Conservation (phyloP, 2,329 filamentous ascomycete genomes). For the Stachybotrys chlorohalonatus region DNA sequence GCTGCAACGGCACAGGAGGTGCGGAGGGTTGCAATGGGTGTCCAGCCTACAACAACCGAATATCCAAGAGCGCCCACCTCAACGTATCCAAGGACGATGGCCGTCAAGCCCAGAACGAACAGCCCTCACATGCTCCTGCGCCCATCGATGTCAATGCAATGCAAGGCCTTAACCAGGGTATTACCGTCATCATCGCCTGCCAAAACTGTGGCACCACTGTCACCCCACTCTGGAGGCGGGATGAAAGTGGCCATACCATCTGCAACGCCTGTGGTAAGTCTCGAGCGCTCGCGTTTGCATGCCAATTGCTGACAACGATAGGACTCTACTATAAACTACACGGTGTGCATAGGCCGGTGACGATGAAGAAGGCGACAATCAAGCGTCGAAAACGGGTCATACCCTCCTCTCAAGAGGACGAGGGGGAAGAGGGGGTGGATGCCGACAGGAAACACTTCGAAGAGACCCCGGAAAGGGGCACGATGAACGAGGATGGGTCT, state of each 20-base stretch:
- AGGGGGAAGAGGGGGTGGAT: slow-evolving; percentile 39
- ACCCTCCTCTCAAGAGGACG: slow-evolving; percentile 54
- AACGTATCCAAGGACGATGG: slow-evolving; percentile 43
- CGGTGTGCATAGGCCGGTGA: slow-evolving; percentile 81
- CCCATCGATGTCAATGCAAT: slow-evolving; percentile 25
- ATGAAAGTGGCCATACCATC: slow-evolving; percentile 91
- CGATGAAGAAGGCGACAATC: slow-evolving; percentile 99
- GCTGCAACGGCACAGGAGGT: slow-evolving; percentile 92
- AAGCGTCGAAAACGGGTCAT: slow-evolving; percentile 93
- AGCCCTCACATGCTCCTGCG: slow-evolving; percentile 14
- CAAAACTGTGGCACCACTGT: slow-evolving; percentile 97
- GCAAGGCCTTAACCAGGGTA: slow-evolving; percentile 18
- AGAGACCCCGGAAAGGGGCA: slow-evolving; percentile 40
- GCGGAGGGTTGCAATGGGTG: slow-evolving; percentile 93
- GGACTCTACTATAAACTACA: slow-evolving; percentile 95
- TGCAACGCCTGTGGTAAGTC: slow-evolving; percentile 93
- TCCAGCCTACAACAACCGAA: slow-evolving; percentile 93
- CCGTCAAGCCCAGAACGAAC: slow-evolving; percentile 16
- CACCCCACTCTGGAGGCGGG: slow-evolving; percentile 89
- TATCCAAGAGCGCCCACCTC: slow-evolving; percentile 77
- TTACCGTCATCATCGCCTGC: slow-evolving; percentile 66
- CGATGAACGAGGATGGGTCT: slow-evolving; percentile 54
- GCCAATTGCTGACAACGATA: slow-evolving; percentile 25
- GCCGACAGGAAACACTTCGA: slow-evolving; percentile 27
- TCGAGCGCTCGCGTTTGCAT: background rate